Base-by-base conservation (phyloP, 2,329 filamentous ascomycete genomes). In the Endocalyx cinctus region DNA sequence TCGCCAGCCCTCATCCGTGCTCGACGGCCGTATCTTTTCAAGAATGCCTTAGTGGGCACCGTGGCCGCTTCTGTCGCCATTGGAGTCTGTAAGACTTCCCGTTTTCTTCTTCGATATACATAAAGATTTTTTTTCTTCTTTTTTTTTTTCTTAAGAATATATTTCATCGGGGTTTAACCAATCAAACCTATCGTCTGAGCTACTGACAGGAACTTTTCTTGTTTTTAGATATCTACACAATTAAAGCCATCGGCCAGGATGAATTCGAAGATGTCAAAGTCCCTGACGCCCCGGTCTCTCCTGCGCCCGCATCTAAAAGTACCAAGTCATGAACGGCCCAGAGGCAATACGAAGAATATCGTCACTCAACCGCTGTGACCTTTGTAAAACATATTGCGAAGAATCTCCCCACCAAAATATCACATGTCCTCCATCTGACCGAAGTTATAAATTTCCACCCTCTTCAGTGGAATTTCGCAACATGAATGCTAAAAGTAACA, bases 211-310 rank as follows among this genome's bases (percentile, higher is more conserved):
- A n/a, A n/a, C n/a, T n/a, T n/a, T n/a, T 26, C 22, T 25, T 19
- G 20, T 33, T 18, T 11, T 28, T 36, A 78, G 75, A 78, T 51
- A 64, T 64, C 47, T 79, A 78, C 54, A 79, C 75, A 4, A 83
- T 98, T 57, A 77, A 72, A 46, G 87, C 87, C 34, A 85, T 98
- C 55, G 87, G 90, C 27, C 92, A 97, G 64, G 92, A 97, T 62
- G 87, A 96, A 47, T 98, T 98, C 66, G 86, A 89, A 37, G 92
- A 98, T 58, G 89, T 97, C 50, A 82, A 87, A 57, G 82, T 97
- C 23, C 92, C 92, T 17, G 84, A 87, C 57, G 69, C 74, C 33
- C 82, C 86, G 29, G 60, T 64, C 31, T 64, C 71, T 39, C 60
- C 67, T n/a, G 52, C 64, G n/a, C n/a, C n/a, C n/a, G n/a, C n/a